Conservation (phyloP, 2,329 filamentous ascomycete species). For the Penicillium hesseltinei region DNA sequence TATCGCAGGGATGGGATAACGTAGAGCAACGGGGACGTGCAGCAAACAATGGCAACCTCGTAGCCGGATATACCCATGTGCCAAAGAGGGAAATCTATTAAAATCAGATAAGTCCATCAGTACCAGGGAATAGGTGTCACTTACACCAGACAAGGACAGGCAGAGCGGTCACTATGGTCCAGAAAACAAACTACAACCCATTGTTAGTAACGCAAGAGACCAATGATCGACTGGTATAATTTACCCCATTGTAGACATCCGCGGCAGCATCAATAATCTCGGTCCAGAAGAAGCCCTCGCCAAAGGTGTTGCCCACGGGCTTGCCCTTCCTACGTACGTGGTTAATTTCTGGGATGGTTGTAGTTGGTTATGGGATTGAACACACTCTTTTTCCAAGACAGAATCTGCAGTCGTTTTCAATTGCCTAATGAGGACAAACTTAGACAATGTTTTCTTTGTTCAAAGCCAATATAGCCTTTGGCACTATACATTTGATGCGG, state of each 20-base stretch:
- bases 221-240: slow-evolving; percentile 24
- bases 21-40: slow-evolving; percentile 76
- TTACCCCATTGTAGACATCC: slow-evolving; percentile 87
- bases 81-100: slow-evolving; percentile 87
- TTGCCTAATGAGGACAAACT: slow-evolving; percentile 46
- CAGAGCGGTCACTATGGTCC: slow-evolving; percentile 88
- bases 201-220: slow-evolving; percentile 23
- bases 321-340: slow-evolving; percentile 66
- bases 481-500: slow-evolving; percentile 51
- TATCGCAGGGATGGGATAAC: slow-evolving; percentile 67
- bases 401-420: slow-evolving; percentile 48
- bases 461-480: slow-evolving; percentile 41
- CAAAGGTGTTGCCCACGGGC: slow-evolving; percentile 67
- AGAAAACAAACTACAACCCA: slow-evolving; percentile 74
- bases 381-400: slow-evolving; percentile 72
- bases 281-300: slow-evolving; percentile 68
- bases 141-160: slow-evolving; percentile 91
- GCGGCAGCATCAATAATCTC: slow-evolving; percentile 77
- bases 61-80: slow-evolving; percentile 99
- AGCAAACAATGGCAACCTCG: slow-evolving; percentile 83
- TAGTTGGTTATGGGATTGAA: slow-evolving; percentile 30
- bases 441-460: slow-evolving; percentile 35
- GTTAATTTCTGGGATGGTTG: slow-evolving; percentile 21
- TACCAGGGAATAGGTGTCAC: slow-evolving; percentile 34
- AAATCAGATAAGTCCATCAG: slow-evolving; percentile 16